A percentile compares a stretch with the other conserved stretches of the same genome.
Conservation (phyloP, 441 rosid genomes). For the Gossypium schwendimanii region DNA sequence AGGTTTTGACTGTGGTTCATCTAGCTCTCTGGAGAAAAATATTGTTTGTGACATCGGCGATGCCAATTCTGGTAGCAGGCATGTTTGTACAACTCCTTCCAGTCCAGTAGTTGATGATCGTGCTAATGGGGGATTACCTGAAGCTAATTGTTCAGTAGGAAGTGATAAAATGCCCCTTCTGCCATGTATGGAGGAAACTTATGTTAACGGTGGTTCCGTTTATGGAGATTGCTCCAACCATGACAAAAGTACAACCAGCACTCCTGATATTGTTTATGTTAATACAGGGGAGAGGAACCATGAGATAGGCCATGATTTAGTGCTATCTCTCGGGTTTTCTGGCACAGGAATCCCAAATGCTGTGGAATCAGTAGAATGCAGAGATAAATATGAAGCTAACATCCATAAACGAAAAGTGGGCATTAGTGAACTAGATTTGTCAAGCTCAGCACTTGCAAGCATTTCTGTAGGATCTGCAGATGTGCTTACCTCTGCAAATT, state of each 20-base stretch:
- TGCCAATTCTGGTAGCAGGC: slow-evolving; percentile 23
- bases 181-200: slow-evolving; percentile 23
- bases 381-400: slow-evolving; percentile 17
- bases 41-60: slow-evolving; percentile 22
- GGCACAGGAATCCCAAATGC: slow-evolving; percentile 16
- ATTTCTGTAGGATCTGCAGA: slow-evolving; percentile 18
- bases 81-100: slow-evolving; percentile 17
- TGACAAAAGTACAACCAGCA: slow-evolving; percentile 10
- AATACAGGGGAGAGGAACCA: slow-evolving; percentile 18
- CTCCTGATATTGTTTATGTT: slow-evolving; percentile 20
- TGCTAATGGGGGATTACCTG: slow-evolving; percentile 21
- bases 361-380: slow-evolving; percentile 18
- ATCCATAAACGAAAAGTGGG: slow-evolving; percentile 10
- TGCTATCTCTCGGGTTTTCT: slow-evolving; percentile 21
- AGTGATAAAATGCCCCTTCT: neutral
- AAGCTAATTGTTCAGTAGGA: slow-evolving; percentile 12
- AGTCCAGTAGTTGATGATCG: slow-evolving; percentile 22
- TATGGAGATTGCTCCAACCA: slow-evolving; percentile 16
- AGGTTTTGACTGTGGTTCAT: slow-evolving; percentile 14
- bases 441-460: slow-evolving; percentile 19
- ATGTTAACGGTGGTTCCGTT: slow-evolving; percentile 9
- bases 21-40: slow-evolving; percentile 23
- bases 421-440: slow-evolving; percentile 21
- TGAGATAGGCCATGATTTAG: slow-evolving; percentile 16
- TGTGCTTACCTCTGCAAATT: slow-evolving; percentile 21